phyloP scores from a whole-genome alignment of 352 stramenopile species.

The Achlya hypogyna region DNA sequence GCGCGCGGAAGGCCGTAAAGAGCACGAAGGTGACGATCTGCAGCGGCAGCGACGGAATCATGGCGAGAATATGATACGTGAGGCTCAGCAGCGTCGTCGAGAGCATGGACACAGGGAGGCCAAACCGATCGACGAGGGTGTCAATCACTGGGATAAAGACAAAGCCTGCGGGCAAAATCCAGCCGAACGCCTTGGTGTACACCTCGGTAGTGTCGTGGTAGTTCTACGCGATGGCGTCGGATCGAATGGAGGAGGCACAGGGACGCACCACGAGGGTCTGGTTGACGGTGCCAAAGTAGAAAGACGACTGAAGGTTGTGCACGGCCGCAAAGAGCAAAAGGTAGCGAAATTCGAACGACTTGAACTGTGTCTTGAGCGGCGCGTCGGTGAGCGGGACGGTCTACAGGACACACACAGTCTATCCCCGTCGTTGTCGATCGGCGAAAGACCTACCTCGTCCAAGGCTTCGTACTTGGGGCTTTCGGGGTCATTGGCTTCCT shows the following conservation, averaged over 20 bases:
- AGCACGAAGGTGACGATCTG: conserved; percentile 11
- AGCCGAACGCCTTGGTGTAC: conserved; percentile 14
- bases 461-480: not conserved
- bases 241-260: not conserved
- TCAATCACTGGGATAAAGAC: conserved; percentile 19
- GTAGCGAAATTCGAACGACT: conserved; percentile 5
- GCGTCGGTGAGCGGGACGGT: not conserved
- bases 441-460: not conserved
- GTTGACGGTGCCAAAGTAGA: conserved; percentile 3
- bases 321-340: not conserved
- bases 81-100: conserved; percentile 5
- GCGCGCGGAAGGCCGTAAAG: conserved; percentile 16
- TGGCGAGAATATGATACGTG: not conserved
- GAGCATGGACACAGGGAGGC: conserved; percentile 1
- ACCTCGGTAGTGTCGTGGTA: not conserved
- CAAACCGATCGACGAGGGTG: not conserved
- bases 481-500: not conserved
- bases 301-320: conserved; percentile 3
- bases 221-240: conserved; percentile 2
- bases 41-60: conserved; percentile 11
- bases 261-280: not conserved
- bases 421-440: no score
- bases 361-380: not conserved
- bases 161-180: conserved; percentile 12
- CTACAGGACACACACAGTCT: not conserved